phyloP scores from a whole-genome alignment of 1,139 yeast species.

The Candida sp. region DNA sequence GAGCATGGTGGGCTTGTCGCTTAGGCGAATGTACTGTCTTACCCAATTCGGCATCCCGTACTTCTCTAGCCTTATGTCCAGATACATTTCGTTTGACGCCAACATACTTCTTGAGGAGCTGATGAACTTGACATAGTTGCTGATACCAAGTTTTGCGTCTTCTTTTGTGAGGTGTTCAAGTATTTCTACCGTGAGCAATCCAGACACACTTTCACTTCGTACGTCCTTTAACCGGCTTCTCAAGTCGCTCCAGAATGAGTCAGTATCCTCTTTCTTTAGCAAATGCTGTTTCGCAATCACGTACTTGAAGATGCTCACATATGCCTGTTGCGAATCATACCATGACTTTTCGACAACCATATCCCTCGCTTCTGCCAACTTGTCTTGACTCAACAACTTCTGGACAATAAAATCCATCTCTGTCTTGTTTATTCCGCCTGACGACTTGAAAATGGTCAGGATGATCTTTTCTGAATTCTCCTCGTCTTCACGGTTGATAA shows the following conservation, averaged over 20 bases:
- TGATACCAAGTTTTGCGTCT: background rate
- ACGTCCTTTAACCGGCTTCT: background rate
- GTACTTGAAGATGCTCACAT: conserved; percentile 24
- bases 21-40: background rate
- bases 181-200: background rate
- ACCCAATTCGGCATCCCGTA: background rate
- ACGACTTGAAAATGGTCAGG: conserved; percentile 29
- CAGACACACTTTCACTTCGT: background rate
- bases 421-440: conserved; percentile 21
- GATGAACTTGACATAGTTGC: background rate
- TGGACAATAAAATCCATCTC: conserved; percentile 34
- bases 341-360: conserved; percentile 25
- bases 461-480: conserved; percentile 33
- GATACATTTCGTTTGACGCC: background rate
- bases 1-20: conserved; percentile 1
- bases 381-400: conserved; percentile 28
- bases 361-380: conserved; percentile 24
- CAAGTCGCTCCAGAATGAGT: background rate
- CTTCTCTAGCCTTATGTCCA: conserved; percentile 6
- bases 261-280: background rate
- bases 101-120: background rate
- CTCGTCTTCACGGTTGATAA: conserved; percentile 29
- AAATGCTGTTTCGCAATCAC: conserved; percentile 10
- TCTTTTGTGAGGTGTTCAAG: background rate
- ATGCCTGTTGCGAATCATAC: conserved; percentile 28